Base-by-base conservation (phyloP, 1,284 basidiomycete genomes). In the Microbotryomycetes sp. region DNA sequence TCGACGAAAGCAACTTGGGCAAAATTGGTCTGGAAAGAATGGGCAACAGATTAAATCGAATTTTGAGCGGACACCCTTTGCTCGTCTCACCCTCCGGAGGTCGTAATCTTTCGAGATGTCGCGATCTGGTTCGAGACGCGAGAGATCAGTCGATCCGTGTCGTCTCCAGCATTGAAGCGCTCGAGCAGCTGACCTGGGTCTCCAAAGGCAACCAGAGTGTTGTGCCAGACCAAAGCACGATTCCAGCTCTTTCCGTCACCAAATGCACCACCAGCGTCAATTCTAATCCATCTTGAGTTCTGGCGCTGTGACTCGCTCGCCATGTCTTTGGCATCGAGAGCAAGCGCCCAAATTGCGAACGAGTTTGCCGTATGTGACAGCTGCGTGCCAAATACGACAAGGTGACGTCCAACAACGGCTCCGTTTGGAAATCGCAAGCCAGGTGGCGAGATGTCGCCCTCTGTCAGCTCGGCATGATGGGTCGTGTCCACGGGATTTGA, bases 401-500 rank as follows among this genome's bases (percentile, higher is more conserved):
- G 83, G 75, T 92, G 85, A 46, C 83, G 85, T 29, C 92, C 92
- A 23, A 94, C 80, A 65, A 94, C 85, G 42, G 89, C 88, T 23
- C 92, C 92, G 0, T 89, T 88, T 7, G 92, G 92, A 77, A 97
- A 97, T 9, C 92, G 86, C 53, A 96, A 82, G 16, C 92, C 92
- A 0, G 91, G 92, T 29, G 92, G 92, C 67, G 91, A 86, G 2
- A 83, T 82, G 2, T 54, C 60, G 6, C 87, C 86, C 19, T 82
- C 82, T 60, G 89, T 90, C 26, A 85, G 79, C 23, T 81, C 76
- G n/a, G 89, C 91, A 23, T 84, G 82, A 74, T 91, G 84, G 66
- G 82, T 79, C 67, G 90, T 81, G 22, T 81, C 80, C 73, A 86
- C 87, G 29, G 53, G 42, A 68, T 83, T 26, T n/a, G n/a, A n/a